These are phyloP conservation scores for Aotearoamyces nothofagi DNA, from an alignment of 2,329 filamentous ascomycete species.

Conservation along the genomic window DNA sequence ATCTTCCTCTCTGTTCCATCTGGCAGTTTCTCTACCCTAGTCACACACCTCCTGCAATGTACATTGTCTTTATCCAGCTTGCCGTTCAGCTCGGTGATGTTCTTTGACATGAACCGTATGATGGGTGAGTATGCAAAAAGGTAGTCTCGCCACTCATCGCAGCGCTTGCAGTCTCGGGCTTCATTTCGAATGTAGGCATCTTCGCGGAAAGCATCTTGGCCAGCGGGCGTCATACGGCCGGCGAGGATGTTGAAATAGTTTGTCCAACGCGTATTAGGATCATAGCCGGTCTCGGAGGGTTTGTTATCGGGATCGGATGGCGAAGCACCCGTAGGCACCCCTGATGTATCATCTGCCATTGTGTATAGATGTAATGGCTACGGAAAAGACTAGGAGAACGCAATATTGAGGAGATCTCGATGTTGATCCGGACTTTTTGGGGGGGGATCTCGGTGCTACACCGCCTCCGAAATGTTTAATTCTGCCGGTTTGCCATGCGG, in stretches of 20 bases:
- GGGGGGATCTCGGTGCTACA: too few relatives aligned
- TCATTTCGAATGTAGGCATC: constrained; percentile 64
- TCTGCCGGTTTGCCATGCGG: too few relatives aligned
- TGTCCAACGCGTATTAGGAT: constrained; percentile 50
- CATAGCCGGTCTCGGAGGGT: constrained; percentile 45
- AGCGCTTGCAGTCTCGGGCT: constrained; percentile 61
- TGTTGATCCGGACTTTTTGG: too few relatives aligned
- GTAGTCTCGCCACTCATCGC: constrained; percentile 72
- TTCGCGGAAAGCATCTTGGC: constrained; percentile 61
- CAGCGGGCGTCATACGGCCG: constrained; percentile 53
- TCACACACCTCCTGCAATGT: constrained; percentile 63
- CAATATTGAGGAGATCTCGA: too few relatives aligned
- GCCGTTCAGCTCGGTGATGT: constrained; percentile 67
- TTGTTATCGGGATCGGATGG: constrained; percentile 28
- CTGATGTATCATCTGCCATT: constrained; percentile 7
- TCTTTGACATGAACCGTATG: constrained; percentile 73
- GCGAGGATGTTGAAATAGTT: constrained; percentile 77
- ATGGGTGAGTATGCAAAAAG: constrained; percentile 73
- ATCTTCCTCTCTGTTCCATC: constrained; percentile 34
- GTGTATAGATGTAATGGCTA: too few relatives aligned
- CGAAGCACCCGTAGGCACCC: constrained; percentile 2
- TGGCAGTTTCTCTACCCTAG: constrained; percentile 25
- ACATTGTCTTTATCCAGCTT: constrained; percentile 61
- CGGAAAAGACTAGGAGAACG: too few relatives aligned
- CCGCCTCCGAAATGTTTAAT: too few relatives aligned